Base-by-base conservation (phyloP, 352 stramenopile species). In the Globisporangium viniferum region DNA sequence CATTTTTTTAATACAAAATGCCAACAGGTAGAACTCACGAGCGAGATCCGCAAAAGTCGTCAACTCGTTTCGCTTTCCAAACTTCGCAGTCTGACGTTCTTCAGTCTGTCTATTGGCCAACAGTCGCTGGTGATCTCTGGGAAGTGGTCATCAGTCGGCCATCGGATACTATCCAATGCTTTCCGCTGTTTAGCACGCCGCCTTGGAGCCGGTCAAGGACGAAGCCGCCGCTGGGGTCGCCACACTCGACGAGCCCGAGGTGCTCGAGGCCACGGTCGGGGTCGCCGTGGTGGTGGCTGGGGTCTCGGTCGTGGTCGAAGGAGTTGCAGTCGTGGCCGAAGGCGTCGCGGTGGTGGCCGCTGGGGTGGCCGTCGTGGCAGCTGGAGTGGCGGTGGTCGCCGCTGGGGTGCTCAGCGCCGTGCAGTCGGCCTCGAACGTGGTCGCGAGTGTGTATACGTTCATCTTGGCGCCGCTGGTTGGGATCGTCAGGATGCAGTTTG, bases 401-500 rank as follows among this genome's bases (percentile, higher is more conserved):
- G 56, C 56, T 63, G 58, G 58, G 9, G 59, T 56, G 6, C 10
- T 36, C 18, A 58, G 44, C 27, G 10, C 78, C 27, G 78, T 75
- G 41, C 63, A 68, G 41, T 80, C 76, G 55, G 62, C 81, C 64
- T 90, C 82, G 44, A 92, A 92, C 46, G 75, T 83, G 33, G 77
- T 77, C 60, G 69, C 76, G 66, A 84, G 67, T 20, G 59, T 68
- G 62, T 82, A 76, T 46, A 80, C 65, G 65, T 83, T 83, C 46
- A 82, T 74, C 66, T 73, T 49, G 54, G 66, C 49, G n/a, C 73
- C 62, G 72, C 27, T 64, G 24, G 59, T 64, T n/a, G 59, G 46
- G 18, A 54, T 64, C 41, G 7, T 31, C 41, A 64, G 59, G 15
- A 64, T 27, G 27, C 59, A 86, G 70, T 86, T 62, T 5, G 74